Conservation (phyloP, 495 filamentous ascomycete species). For the Penicillium cosmopolitanum region DNA sequence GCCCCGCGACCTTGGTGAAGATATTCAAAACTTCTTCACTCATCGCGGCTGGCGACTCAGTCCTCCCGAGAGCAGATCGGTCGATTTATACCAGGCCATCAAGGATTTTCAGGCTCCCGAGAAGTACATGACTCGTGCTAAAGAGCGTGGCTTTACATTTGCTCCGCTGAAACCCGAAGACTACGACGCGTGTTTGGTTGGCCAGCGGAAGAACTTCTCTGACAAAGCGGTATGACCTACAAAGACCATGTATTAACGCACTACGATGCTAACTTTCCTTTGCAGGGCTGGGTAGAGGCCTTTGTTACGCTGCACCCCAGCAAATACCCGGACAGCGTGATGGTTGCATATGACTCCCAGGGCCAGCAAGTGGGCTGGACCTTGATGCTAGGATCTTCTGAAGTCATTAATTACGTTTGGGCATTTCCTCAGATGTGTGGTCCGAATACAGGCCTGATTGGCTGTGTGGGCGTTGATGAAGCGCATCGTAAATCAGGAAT, state of each 20-base stretch:
- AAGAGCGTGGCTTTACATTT: constrained; percentile 43
- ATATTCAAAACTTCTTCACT: constrained; percentile 46
- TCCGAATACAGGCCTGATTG: constrained; percentile 54
- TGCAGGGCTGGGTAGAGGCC: constrained; percentile 52
- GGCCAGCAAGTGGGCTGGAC: constrained; percentile 54
- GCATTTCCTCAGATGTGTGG: constrained; percentile 49
- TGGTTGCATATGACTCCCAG: constrained; percentile 46
- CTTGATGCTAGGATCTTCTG: constrained; percentile 44
- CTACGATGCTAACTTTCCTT: constrained; percentile 4
- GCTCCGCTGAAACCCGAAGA: constrained; percentile 40
- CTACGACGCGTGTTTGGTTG: constrained; percentile 48
- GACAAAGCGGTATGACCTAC: constrained; percentile 37
- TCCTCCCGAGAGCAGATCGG: constrained; percentile 31
- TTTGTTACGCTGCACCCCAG: constrained; percentile 44
- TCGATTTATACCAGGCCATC: constrained; percentile 51
- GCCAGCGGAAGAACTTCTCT: constrained; percentile 49
- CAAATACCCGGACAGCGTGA: constrained; percentile 46
- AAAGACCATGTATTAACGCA: neutral
- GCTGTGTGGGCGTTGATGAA: constrained; percentile 52
- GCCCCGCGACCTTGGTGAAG: constrained; percentile 41
- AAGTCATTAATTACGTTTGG: constrained; percentile 44
- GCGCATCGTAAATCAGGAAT: constrained; percentile 44
- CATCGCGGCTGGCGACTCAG: constrained; percentile 48
- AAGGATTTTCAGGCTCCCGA: constrained; percentile 38
- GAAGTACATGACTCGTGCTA: constrained; percentile 40